Evolutionary conservation across 331 rosid species (phyloP), one percentile per base, ranked within the genome.

Genomic region (Quercus phellos): DNA sequence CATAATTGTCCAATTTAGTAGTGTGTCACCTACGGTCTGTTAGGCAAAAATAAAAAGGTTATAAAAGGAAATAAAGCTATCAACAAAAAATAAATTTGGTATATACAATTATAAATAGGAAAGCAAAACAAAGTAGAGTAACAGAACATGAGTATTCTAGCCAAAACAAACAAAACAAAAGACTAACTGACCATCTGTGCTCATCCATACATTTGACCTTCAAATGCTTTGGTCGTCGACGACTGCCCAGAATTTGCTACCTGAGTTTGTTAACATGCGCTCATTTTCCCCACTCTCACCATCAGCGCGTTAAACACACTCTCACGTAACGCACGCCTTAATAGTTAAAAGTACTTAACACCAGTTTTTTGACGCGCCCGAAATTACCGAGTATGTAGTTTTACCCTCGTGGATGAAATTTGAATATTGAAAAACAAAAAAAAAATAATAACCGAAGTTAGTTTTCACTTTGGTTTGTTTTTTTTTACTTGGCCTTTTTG

Each of bases 201-300:
- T 85, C 77, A 77, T 78, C 85, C 83, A 70, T 70, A 75, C 66
- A 75, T 90, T 90, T 92, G 87, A 83, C 83, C 81, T 79, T 68
- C 32, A 42, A 22, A 26, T 55, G 61, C 69, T 50, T 27, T 51
- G 54, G 80, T 77, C 76, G 35, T 79, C 68, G 24, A 72, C 78
- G 82, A 75, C 69, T 70, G 82, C 85, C 82, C 74, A 79, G 75
- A 83, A 73, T 72, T 84, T 76, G 85, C 85, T 73, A 77, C 86
- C 85, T 82, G 76, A 21, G 79, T 82, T 82, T 73, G 86, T 86
- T 86, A 56, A 24, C 60, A 56, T 5, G 2, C 22, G 5, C 4
- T 1, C 35, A 16, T 4, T 77, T 69, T 51, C 68, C 8, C 70
- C 55, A 26, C 78, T 56, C 56, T 7, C 75, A 38, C 38, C 2